A percentile compares a stretch with the other conserved stretches of the same genome.
Evolutionary conservation across 257 asterid genomes (phyloP).

Genomic region (Jacaranda mimosifolia): DNA sequence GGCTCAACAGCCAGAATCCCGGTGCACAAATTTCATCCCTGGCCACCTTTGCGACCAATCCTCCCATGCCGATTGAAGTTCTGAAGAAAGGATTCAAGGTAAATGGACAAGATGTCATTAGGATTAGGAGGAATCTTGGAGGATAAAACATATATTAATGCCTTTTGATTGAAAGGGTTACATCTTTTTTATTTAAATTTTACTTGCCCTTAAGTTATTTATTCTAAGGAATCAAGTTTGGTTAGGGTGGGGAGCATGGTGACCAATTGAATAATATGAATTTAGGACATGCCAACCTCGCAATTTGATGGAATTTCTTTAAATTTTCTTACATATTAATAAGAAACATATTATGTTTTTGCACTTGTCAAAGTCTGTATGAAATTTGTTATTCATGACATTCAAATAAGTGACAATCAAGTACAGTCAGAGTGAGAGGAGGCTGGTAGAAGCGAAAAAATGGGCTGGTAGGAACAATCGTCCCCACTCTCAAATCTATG

Average conservation of each 20-base stretch:
- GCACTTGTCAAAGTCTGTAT: background rate
- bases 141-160: slow-evolving; percentile 21
- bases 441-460: no score
- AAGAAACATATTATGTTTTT: background rate
- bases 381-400: background rate
- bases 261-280: background rate
- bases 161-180: slow-evolving; percentile 24
- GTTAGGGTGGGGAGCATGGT: slow-evolving; percentile 17
- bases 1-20: slow-evolving; percentile 62
- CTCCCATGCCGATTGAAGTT: slow-evolving; percentile 40
- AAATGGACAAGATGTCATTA: slow-evolving; percentile 37
- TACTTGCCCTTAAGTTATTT: slow-evolving; percentile 20
- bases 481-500: no score
- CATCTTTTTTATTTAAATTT: slow-evolving; percentile 5
- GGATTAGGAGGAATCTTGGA: slow-evolving; percentile 44
- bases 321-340: no score
- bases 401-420: no score
- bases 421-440: no score
- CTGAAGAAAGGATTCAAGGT: slow-evolving; percentile 41
- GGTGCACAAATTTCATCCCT: slow-evolving; percentile 48
- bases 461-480: no score
- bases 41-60: slow-evolving; percentile 30
- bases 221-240: slow-evolving; percentile 19
- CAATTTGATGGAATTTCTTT: background rate
- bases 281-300: slow-evolving; percentile 41